Evolutionary conservation across 805 yeast genomes (phyloP), one percentile per base, ranked within the genome.

Genomic region (Alloascoidea hylecoeti): DNA sequence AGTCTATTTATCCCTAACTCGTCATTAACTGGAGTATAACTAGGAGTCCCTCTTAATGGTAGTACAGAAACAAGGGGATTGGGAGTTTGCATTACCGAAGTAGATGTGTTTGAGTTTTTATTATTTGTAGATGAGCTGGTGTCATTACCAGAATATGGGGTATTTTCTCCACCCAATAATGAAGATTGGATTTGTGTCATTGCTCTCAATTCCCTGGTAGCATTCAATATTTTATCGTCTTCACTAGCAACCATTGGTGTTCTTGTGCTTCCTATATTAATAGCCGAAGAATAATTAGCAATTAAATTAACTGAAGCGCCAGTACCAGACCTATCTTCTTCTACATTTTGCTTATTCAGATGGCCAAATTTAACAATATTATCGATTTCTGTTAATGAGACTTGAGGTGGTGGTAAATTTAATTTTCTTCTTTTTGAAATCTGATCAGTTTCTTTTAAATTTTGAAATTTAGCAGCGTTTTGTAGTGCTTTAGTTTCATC

Each of bases 401-500:
- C 51, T 36, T 52, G 55, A 1, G 64, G 64, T 2, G 49, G 51
- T 5, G 64, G 62, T 6, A 66, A 43, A 4, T 49, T 50, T 35
- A 66, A 49, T 39, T 55, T 59, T 36, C 66, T 46, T 38, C 65
- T 53, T 41, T 64, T 65, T 27, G 55, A 49, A n/a, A 50, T 39
- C 40, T 53, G 55, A 36, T 56, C 54, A 15, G 46, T 41, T 27
- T 46, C 42, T 28, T 44, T 44, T 39, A 38, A 44, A 17, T 40
- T 50, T 47, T 15, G 61, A 50, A 34, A 55, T 54, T 36, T 49
- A 46, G 48, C 54, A 39, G 42, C 52, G 39, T 16, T 45, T 44
- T 3, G 44, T 39, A 1, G 53, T 48, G n/a, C 43, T 47, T 28
- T 42, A 3, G 50, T 50, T 5, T 50, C 50, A n/a, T 35, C 40